These are phyloP conservation scores for Abrus pulchellus DNA, from an alignment of 306 rosid species.

Conservation along the genomic window DNA sequence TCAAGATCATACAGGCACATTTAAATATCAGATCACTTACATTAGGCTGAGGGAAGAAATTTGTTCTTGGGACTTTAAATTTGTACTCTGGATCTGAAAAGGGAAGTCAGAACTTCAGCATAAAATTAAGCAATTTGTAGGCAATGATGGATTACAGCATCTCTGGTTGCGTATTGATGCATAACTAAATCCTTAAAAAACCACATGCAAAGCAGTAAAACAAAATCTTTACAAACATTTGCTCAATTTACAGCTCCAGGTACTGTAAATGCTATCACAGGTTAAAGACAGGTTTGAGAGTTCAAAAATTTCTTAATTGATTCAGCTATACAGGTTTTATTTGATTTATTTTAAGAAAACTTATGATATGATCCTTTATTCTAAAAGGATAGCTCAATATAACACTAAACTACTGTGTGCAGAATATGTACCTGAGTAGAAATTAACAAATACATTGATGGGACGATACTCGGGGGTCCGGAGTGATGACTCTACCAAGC, in stretches of 20 bases:
- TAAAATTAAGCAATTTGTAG: slow-evolving; percentile 29
- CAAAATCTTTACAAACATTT: slow-evolving; percentile 11
- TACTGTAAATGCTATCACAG: background rate
- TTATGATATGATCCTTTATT: background rate
- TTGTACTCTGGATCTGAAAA: slow-evolving; percentile 80
- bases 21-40: slow-evolving; percentile 60
- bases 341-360: slow-evolving; percentile 19
- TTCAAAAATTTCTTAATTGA: background rate
- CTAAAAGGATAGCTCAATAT: slow-evolving; percentile 13
- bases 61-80: slow-evolving; percentile 73
- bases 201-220: slow-evolving; percentile 12
- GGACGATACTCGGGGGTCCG: slow-evolving; percentile 85
- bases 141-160: background rate
- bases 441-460: slow-evolving; percentile 79
- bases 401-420: slow-evolving; percentile 24
- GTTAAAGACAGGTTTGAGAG: background rate
- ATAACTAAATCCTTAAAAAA: slow-evolving; percentile 20
- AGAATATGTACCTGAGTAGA: slow-evolving; percentile 76
- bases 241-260: background rate
- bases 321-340: background rate
- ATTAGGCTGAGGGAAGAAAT: slow-evolving; percentile 94
- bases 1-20: slow-evolving; percentile 2
- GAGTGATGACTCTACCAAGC: slow-evolving; percentile 75
- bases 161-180: slow-evolving; percentile 36
- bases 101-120: slow-evolving; percentile 44